These are phyloP conservation scores for Syncephalis fuscata DNA, from an alignment of 371 early-diverging fungal genomes.

Conservation along the genomic window DNA sequence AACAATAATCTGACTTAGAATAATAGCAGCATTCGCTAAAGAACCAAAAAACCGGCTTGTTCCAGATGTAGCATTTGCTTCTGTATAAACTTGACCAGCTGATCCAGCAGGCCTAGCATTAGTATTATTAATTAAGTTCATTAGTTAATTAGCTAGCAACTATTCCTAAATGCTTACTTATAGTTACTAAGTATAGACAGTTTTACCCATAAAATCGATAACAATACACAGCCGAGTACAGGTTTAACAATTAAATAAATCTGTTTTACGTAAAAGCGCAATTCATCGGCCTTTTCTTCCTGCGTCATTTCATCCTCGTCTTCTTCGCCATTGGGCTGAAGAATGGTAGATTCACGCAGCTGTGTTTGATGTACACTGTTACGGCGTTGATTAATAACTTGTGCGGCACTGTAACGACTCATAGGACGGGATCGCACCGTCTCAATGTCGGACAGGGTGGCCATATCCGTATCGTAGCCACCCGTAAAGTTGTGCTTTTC, in stretches of 20 bases:
- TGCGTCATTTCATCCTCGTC: not conserved
- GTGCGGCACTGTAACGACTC: not conserved
- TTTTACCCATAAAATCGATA: conserved; percentile 76
- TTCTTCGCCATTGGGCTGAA: not conserved
- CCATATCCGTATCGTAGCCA: not conserved
- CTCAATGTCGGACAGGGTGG: not conserved
- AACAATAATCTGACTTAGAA: conserved; percentile 59
- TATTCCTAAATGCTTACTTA: conserved; percentile 11
- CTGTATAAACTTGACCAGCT: not conserved
- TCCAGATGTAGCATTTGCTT: not conserved
- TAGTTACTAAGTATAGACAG: conserved; percentile 34
- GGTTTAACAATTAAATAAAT: conserved; percentile 68
- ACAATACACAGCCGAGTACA: conserved; percentile 50
- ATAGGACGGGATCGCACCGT: not conserved
- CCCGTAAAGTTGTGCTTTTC: not conserved
- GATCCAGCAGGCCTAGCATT: not conserved
- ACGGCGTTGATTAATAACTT: not conserved
- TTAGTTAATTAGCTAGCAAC: too few relatives aligned
- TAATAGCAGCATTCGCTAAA: conserved; percentile 21
- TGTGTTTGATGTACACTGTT: not conserved
- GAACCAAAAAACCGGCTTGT: not conserved
- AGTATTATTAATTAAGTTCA: too few relatives aligned
- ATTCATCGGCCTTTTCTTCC: conserved; percentile 26
- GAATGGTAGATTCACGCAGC: not conserved
- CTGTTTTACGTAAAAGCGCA: conserved; percentile 61